Evolutionary conservation across 2,329 filamentous ascomycete species (phyloP).

Genomic region (Fusarium caatingaense): DNA sequence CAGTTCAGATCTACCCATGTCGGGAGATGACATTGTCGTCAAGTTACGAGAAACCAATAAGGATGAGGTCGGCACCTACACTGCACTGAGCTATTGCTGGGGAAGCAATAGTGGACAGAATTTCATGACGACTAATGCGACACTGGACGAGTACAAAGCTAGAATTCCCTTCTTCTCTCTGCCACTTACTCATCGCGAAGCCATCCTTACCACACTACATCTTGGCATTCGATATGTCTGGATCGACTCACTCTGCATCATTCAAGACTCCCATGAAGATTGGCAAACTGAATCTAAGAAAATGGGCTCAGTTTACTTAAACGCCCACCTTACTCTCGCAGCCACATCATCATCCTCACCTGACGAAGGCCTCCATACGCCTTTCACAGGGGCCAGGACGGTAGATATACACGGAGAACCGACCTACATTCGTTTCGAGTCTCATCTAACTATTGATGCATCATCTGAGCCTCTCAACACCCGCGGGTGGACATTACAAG

Average conservation of each 20-base stretch:
- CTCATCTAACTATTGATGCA: background rate
- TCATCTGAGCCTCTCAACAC: slow-evolving; percentile 1
- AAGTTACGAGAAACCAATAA: background rate
- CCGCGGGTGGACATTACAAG: slow-evolving; percentile 8
- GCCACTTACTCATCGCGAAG: background rate
- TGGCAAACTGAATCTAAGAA: slow-evolving; percentile 6
- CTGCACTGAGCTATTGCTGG: slow-evolving; percentile 20
- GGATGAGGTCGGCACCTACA: background rate
- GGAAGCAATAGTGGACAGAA: background rate
- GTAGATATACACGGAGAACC: background rate
- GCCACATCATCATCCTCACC: background rate
- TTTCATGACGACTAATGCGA: background rate
- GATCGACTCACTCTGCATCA: slow-evolving; percentile 17
- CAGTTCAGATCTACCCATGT: background rate
- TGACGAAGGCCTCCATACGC: slow-evolving; percentile 6
- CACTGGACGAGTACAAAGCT: background rate
- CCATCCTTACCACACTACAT: background rate
- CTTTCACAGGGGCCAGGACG: background rate
- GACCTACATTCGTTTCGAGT: background rate
- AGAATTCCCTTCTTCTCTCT: background rate
- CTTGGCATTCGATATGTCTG: slow-evolving; percentile 3
- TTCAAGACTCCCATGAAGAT: slow-evolving; percentile 15
- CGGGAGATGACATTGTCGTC: background rate
- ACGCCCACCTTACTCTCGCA: background rate
- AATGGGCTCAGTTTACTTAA: slow-evolving; percentile 1